Conservation (phyloP, 2,329 filamentous ascomycete species). For the Claviceps paspali region DNA sequence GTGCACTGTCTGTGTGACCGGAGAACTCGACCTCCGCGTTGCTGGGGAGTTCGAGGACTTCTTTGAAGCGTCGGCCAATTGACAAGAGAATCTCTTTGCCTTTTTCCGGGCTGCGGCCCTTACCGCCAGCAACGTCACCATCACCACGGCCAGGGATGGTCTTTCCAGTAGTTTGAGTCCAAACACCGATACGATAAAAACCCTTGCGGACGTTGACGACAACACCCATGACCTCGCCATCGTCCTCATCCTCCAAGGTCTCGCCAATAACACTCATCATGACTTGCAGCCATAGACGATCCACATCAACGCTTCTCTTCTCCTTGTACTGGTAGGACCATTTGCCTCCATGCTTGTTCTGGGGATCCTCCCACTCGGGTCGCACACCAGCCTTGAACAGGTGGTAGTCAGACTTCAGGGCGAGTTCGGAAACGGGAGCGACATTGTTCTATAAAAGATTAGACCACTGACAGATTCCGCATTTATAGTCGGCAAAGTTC, state of each 20-base stretch:
- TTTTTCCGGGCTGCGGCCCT: conserved; percentile 66
- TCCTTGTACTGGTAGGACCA: conserved; percentile 99
- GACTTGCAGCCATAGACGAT: conserved; percentile 90
- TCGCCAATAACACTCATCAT: conserved; percentile 96
- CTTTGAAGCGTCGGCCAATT: conserved; percentile 88
- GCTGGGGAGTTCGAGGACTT: conserved; percentile 64
- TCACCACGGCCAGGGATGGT: conserved; percentile 61
- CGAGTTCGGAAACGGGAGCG: conserved; percentile 84
- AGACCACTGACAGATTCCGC: conserved; percentile 5
- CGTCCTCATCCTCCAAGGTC: conserved; percentile 85
- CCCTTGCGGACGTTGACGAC: conserved; percentile 98
- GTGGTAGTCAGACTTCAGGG: conserved; percentile 97
- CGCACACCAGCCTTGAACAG: conserved; percentile 96
- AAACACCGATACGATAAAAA: conserved; percentile 94
- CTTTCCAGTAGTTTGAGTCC: conserved; percentile 91
- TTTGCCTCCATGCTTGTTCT: conserved; percentile 99
- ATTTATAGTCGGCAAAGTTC: conserved; percentile 3
- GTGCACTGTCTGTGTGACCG: conserved; percentile 86
- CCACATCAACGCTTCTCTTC: conserved; percentile 80
- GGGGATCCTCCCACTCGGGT: conserved; percentile 94
- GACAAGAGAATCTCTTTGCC: conserved; percentile 69
- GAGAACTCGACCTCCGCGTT: conserved; percentile 83
- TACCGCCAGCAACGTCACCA: conserved; percentile 56
- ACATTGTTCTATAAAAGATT: conserved; percentile 72
- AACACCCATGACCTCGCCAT: conserved; percentile 97